A percentile compares a stretch with the other conserved stretches of the same genome.
phyloP scores from a whole-genome alignment of 2,329 filamentous ascomycete genomes.

The Tricladium varicosporioides region DNA sequence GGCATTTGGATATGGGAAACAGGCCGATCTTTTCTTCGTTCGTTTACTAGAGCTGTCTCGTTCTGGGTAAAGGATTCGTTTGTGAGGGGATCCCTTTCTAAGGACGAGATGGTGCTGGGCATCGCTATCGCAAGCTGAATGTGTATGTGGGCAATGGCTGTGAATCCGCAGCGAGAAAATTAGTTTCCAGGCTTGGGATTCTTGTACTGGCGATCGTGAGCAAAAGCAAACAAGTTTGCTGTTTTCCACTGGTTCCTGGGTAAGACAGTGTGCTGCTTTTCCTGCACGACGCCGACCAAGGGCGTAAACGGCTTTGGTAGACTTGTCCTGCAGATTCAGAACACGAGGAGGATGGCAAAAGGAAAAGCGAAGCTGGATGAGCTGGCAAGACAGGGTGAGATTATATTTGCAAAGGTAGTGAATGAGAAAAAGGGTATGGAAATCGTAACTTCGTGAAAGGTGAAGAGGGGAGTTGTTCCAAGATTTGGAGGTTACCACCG shows the following conservation, averaged over 20 bases:
- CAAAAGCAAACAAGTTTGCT: background rate
- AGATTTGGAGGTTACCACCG: no score
- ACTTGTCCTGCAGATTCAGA: background rate
- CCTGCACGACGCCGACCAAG: background rate
- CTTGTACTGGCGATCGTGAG: background rate
- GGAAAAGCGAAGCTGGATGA: no score
- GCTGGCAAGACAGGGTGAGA: no score
- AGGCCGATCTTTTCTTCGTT: constrained; percentile 9
- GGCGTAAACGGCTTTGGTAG: background rate
- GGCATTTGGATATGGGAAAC: constrained; percentile 21
- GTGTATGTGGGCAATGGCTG: background rate
- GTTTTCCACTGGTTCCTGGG: background rate
- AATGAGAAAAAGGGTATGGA: no score
- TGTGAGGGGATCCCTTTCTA: background rate
- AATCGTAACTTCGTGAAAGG: no score
- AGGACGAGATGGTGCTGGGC: background rate
- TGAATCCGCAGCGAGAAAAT: background rate
- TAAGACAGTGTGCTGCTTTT: background rate
- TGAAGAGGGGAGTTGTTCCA: no score
- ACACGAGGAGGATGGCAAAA: background rate
- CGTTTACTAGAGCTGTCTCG: background rate
- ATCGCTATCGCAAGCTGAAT: background rate
- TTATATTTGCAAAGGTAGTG: no score
- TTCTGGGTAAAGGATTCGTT: background rate
- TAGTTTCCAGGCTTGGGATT: background rate